Conservation (phyloP, 805 yeast species). For the Wickerhamiella occidentalis region DNA sequence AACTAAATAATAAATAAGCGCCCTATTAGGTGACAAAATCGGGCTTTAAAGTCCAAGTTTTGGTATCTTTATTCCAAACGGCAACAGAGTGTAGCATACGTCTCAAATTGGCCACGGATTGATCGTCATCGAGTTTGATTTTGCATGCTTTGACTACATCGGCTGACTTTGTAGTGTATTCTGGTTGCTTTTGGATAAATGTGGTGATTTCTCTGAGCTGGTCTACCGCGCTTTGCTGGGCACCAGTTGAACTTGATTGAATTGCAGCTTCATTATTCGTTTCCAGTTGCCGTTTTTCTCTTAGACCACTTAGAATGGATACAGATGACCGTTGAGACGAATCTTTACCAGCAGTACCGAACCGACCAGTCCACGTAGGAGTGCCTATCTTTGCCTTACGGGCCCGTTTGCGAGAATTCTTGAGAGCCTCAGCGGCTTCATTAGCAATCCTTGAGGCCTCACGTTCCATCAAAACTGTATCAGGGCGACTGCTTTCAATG, state of each 20-base stretch:
- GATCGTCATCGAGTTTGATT: conserved; percentile 35
- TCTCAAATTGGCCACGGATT: conserved; percentile 49
- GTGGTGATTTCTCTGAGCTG: conserved; percentile 31
- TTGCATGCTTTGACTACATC: conserved; percentile 34
- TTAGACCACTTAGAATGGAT: conserved; percentile 39
- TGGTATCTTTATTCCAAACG: conserved; percentile 44
- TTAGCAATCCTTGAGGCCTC: conserved; percentile 52
- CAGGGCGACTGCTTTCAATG: conserved; percentile 44
- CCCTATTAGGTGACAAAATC: conserved; percentile 30
- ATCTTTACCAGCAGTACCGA: conserved; percentile 62
- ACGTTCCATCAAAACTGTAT: conserved; percentile 41
- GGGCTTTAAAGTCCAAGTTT: conserved; percentile 55
- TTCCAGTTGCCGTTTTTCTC: conserved; percentile 33
- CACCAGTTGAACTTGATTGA: background rate
- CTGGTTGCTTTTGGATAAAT: conserved; percentile 31
- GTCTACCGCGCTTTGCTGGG: background rate
- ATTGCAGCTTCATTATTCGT: conserved; percentile 11
- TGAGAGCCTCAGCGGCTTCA: conserved; percentile 48
- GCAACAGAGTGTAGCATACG: conserved; percentile 60
- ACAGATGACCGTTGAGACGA: conserved; percentile 28
- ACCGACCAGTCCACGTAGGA: conserved; percentile 94
- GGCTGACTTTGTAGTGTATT: conserved; percentile 37
- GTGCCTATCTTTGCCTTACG: conserved; percentile 47
- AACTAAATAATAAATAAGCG: conserved; percentile 6
- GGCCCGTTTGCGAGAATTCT: conserved; percentile 46